A percentile compares a stretch with the other conserved stretches of the same genome.
phyloP scores from a whole-genome alignment of 2,329 filamentous ascomycete genomes.

The Scytalidium lignicola region DNA sequence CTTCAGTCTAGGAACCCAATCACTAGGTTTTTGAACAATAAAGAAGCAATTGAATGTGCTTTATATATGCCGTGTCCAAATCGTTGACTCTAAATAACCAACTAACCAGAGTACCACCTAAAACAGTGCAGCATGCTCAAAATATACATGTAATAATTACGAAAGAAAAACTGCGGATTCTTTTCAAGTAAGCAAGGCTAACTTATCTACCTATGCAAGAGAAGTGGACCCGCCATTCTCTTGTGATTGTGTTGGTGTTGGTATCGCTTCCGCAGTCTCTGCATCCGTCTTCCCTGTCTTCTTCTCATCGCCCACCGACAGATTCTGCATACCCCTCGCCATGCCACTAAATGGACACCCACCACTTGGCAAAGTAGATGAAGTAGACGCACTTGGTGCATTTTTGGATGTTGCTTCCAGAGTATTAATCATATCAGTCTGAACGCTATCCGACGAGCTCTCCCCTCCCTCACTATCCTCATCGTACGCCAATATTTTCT shows the following conservation, averaged over 20 bases:
- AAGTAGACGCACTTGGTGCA: not conserved
- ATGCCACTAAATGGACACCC: constrained; percentile 25
- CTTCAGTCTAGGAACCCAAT: no score
- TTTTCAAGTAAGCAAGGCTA: no score
- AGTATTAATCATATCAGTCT: constrained; percentile 7
- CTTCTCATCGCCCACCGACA: constrained; percentile 8
- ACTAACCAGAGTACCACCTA: no score
- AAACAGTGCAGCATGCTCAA: no score
- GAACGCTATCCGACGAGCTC: constrained; percentile 9
- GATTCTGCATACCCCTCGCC: constrained; percentile 10
- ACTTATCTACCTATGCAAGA: no score
- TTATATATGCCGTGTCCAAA: no score
- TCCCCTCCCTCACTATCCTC: constrained; percentile 20
- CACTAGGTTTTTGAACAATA: no score
- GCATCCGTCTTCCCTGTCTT: not conserved
- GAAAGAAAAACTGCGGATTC: no score
- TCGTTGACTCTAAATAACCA: no score
- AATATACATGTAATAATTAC: no score
- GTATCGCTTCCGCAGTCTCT: no score
- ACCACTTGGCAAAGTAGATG: constrained; percentile 6
- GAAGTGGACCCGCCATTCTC: not conserved
- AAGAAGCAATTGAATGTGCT: no score
- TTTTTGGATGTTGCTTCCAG: constrained; percentile 6
- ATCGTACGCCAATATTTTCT: constrained; percentile 47
- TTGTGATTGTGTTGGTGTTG: not conserved